Conservation (phyloP, 495 filamentous ascomycete species). For the Xylaria curta region DNA sequence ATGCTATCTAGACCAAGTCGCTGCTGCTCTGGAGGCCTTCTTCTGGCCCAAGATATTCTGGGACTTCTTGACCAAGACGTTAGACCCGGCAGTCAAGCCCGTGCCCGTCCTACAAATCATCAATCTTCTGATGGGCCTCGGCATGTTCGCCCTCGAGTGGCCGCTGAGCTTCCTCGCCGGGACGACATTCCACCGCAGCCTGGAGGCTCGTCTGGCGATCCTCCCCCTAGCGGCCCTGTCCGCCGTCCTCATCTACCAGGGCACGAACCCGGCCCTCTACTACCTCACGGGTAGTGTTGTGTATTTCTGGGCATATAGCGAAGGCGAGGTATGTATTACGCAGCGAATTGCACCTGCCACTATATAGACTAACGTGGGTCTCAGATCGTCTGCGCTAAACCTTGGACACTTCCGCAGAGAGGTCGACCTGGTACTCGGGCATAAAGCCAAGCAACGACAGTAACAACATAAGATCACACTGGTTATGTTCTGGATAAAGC, state of each 20-base stretch:
- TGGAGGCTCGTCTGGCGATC: constrained; percentile 82
- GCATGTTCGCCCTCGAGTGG: constrained; percentile 90
- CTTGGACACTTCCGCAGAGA: constrained; percentile 59
- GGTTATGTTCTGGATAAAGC: no score
- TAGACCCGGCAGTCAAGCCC: constrained; percentile 84
- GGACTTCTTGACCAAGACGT: constrained; percentile 92
- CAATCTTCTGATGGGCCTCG: constrained; percentile 88
- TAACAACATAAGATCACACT: neutral
- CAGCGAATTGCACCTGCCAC: neutral
- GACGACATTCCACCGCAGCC: constrained; percentile 78
- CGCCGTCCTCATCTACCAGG: constrained; percentile 85
- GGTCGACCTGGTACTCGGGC: constrained; percentile 28
- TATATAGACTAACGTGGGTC: neutral
- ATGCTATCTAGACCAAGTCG: constrained; percentile 74
- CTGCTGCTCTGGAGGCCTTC: constrained; percentile 81
- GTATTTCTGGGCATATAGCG: constrained; percentile 96
- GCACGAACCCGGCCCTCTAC: constrained; percentile 89
- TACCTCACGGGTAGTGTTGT: constrained; percentile 85
- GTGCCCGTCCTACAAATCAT: constrained; percentile 90
- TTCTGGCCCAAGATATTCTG: constrained; percentile 99
- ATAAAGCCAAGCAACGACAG: constrained; percentile 15
- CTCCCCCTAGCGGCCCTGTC: constrained; percentile 82
- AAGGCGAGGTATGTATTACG: constrained; percentile 77
- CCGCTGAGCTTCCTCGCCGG: constrained; percentile 73
- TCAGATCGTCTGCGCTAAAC: constrained; percentile 57